Conservation (phyloP, 2,329 filamentous ascomycete genomes). For the Cordyceps tenuipes region DNA sequence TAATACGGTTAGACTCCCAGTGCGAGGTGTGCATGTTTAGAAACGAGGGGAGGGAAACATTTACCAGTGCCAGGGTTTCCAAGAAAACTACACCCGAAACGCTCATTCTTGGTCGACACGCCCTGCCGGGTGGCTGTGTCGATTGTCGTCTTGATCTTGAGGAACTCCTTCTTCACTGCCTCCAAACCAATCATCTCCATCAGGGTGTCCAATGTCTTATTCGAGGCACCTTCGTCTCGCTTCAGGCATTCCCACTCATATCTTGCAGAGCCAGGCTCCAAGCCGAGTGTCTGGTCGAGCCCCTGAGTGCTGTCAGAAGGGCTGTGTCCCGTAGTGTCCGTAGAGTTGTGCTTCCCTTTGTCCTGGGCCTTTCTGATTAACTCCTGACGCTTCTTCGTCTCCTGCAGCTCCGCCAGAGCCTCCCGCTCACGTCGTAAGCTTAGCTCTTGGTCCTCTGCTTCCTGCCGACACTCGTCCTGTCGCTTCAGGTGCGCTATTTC, state of each 20-base stretch:
- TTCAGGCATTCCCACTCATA: conserved; percentile 59
- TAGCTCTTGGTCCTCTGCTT: conserved; percentile 36
- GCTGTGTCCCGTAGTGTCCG: not conserved
- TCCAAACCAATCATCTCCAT: conserved; percentile 68
- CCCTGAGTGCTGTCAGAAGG: not conserved
- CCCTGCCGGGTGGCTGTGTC: conserved; percentile 52
- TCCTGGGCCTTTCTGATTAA: conserved; percentile 13
- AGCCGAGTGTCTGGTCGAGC: not conserved
- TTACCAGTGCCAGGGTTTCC: conserved; percentile 69
- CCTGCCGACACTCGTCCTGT: conserved; percentile 30
- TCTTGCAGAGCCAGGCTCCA: conserved; percentile 23
- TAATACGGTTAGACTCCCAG: conserved; percentile 9
- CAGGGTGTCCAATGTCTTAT: conserved; percentile 49
- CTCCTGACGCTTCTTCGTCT: conserved; percentile 19
- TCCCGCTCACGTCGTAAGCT: conserved; percentile 36
- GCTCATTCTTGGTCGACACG: conserved; percentile 44
- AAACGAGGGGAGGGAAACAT: conserved; percentile 2
- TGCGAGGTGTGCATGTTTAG: not conserved
- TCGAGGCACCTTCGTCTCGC: conserved; percentile 38
- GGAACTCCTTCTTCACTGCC: conserved; percentile 54
- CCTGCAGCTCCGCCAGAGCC: conserved; percentile 36
- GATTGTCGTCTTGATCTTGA: conserved; percentile 54
- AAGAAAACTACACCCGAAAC: conserved; percentile 54
- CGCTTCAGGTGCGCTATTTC: conserved; percentile 42
- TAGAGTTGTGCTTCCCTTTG: not conserved